These are phyloP conservation scores for Pisolithus microcarpus DNA, from an alignment of 768 basidiomycete genomes.

Conservation along the genomic window DNA sequence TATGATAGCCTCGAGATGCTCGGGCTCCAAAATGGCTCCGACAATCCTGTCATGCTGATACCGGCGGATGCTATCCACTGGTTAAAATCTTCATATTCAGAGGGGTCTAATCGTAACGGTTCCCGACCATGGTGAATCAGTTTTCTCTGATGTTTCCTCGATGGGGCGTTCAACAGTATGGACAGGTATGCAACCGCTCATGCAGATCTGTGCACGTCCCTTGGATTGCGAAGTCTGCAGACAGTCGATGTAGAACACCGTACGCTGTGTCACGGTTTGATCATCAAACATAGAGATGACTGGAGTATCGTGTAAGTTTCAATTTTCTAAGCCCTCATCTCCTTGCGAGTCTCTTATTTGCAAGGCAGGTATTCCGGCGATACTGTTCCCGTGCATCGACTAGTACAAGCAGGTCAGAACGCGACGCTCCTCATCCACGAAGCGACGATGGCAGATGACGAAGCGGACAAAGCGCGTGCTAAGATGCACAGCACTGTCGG, in stretches of 20 bases:
- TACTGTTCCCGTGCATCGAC: constrained; percentile 65
- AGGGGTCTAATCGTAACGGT: background rate
- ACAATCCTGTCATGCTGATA: constrained; percentile 49
- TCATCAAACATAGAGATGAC: constrained; percentile 57
- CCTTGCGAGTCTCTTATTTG: background rate
- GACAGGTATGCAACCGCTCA: constrained; percentile 40
- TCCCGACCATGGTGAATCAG: background rate
- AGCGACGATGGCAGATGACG: constrained; percentile 85
- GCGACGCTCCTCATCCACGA: constrained; percentile 91
- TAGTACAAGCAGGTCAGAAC: constrained; percentile 55
- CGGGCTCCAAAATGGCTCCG: constrained; percentile 45
- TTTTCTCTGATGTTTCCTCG: background rate
- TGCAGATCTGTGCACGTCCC: constrained; percentile 37
- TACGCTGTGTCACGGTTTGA: constrained; percentile 63
- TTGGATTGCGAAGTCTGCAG: constrained; percentile 53
- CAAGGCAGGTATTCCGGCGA: constrained; percentile 80
- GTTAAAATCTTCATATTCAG: constrained; percentile 31
- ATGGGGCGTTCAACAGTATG: background rate
- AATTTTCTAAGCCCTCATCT: background rate
- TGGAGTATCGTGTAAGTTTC: constrained; percentile 37
- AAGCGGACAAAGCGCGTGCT: constrained; percentile 57
- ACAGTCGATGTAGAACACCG: constrained; percentile 74
- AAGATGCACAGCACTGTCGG: constrained; percentile 90
- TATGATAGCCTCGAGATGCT: constrained; percentile 63
- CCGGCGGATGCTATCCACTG: constrained; percentile 51